Evolutionary conservation across 257 asterid genomes (phyloP), one percentile per base, ranked within the genome.

Genomic region (Lithospermum erythrorhizon): DNA sequence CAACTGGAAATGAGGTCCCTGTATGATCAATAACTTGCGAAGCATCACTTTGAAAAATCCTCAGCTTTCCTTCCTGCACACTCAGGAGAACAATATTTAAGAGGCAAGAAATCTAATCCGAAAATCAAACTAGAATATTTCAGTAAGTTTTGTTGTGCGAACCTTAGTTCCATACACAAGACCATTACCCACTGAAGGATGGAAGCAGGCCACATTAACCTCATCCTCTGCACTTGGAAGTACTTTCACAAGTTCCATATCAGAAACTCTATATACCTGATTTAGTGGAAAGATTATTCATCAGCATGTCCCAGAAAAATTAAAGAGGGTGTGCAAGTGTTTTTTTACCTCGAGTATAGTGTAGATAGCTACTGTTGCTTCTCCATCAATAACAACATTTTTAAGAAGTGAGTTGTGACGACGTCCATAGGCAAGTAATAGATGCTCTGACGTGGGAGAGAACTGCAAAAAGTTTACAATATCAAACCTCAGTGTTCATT

Each of bases 181-280:
- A 64, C 97, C 98, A 64, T 95, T 88, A 18, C 98, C 98, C 49
- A 79, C 94, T 64, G 85, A 75, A 65, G 98, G 98, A 79, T 91
- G 97, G 72, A 91, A 91, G 69, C 94, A 88, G 63, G 98, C 98
- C 2, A 91, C 98, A 61, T 91, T 91, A 68, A 91, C 95, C 83
- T 91, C 98, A 72, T 91, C 98, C 75, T 91, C 97, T 29, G 97
- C 93, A 68, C 94, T 91, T 63, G 98, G 93, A 65, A 88, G 97
- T 62, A 89, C 95, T 77, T 94, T 88, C 67, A 91, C 97, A 61
- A 86, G 94, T 79, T 91, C 98, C 98, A 88, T 84, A 71, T 88
- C 95, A 27, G 90, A 88, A 64, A 88, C 95, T 78, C 95, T 76
- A 70, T 86, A 91, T 25, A 91, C 81, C 97, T 91, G 81, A 62